Base-by-base conservation (phyloP, 23 red algal species). In the Gracilaria caudata region DNA sequence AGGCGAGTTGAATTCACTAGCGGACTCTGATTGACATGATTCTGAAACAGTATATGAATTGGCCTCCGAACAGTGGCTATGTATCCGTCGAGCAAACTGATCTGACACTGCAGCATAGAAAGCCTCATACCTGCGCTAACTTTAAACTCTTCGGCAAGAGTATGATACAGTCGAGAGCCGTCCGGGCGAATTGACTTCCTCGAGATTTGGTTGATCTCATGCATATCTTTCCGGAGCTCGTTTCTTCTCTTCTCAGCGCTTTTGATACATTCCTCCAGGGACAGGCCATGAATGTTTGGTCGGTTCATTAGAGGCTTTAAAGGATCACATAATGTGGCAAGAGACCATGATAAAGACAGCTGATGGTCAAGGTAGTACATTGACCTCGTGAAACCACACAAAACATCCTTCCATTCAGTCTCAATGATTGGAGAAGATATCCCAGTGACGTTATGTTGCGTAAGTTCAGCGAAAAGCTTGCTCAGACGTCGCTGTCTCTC, bases 21-120 rank as follows among this genome's bases (percentile, higher is more conserved):
- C 0, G 61, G 61, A 16, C 61, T 66, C 61, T 66, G 61, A 36
- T 66, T 66, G 10, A 66, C 30, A 66, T 66, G 61, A 36, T 66
- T 66, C 30, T 66, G 61, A 66, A 66, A 66, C 13, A 66, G 61
- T 35, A 66, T 66, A 30, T 66, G 61, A 66, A 66, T 66, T 29
- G 61, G 61, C 36, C 61, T 66, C 61, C 61, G 61, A 66, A 66
- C 61, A 66, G 30, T 66, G 14, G 26, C 61, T 35, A 66, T 66
- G 61, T 66, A 66, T 30, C 61, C 61, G 19, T 66, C 61, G 17
- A 66, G 61, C 25, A 66, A 30, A 35, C 36, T 66, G 23, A 66
- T 35, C 30, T 66, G 61, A 35, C 30, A 26, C 12, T 66, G 61
- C 12, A 66, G 19, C 30, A 36, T 66, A 12, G 61, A 66, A 66